Base-by-base conservation (phyloP, 2,329 filamentous ascomycete species). In the Aspergillus sp. region DNA sequence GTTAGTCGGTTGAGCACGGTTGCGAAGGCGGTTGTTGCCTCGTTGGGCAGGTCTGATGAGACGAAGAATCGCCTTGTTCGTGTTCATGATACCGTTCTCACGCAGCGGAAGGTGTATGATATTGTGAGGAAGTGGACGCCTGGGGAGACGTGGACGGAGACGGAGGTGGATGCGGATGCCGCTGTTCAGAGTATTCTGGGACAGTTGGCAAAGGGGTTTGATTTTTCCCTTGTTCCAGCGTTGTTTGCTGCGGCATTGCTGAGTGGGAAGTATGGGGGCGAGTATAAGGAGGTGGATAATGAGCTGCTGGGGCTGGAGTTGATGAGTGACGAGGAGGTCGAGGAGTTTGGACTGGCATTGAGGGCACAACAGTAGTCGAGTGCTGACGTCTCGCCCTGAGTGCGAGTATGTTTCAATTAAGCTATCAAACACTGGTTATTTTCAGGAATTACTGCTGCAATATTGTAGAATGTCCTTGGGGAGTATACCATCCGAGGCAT, bases 211-310 rank as follows among this genome's bases (percentile, higher is more conserved):
- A 17, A 39, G 9, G 48, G 7, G 6, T 14, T 41, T 27, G 19
- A 17, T n/a, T 33, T 40, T 3, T 21, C 5, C 0, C 19, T 27
- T 31, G 7, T 46, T 15, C 3, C 23, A 4, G 33, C 14, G 14
- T 9, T 52, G 27, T 52, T 56, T 15, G 37, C 15, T 15, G 27
- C 48, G 24, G 55, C 48, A 2, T 9, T 56, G 8, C 15, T 56
- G 27, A 41, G 47, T 46, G 48, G 55, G 4, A 46, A 45, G 31
- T 56, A 40, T 47, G 40, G 43, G 5, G n/a, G 37, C 6, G 47
- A 19, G 15, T 56, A 56, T 46, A 21, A 14, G 12, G n/a, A 15
- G 6, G 47, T 52, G 2, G 55, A 56, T 46, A 56, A 56, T 56
- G 55, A 56, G 41, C 46, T 52, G 12, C 15, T 56, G 12, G 55